Evolutionary conservation across 179 eudicot genomes (phyloP), one percentile per base, ranked within the genome.

Genomic region (Sideroxylon spinosum): DNA sequence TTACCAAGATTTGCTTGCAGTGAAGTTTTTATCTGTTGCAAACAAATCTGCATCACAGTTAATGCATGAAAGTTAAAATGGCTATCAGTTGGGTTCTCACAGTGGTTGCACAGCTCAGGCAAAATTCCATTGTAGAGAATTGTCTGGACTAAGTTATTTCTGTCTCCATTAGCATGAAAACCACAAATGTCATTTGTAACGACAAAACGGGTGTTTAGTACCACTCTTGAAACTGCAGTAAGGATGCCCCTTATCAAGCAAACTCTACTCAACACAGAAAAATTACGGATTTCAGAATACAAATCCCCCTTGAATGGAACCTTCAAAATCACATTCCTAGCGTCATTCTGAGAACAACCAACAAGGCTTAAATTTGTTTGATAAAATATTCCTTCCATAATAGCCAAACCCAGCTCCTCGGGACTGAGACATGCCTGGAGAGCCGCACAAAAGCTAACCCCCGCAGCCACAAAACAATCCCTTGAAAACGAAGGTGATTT

Each of bases 21-120:
- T 61, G 88, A 90, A 23, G 98, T 94, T 86, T 93, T 95, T 37
- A 93, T 90, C 95, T 95, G 99, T 80, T 95, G 99, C 84, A 95
- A 83, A 84, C 99, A 95, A 53, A 95, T 95, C 81, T 95, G 98
- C 90, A 92, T 81, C 81, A 95, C 99, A 5, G 99, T 95, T 78
- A 93, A 83, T 59, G 96, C 87, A 83, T 95, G 99, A 79, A 95
- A 95, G 81, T 93, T 95, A 67, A 91, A 93, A 85, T 95, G 99
- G 85, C 97, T 91, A 84, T 95, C 99, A 71, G 71, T 86, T 22
- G 98, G 99, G 71, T 92, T 95, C 88, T 95, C 99, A 83, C 95
- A 91, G 65, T 86, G 90, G 61, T 76, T 81, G 76, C 99, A 95
- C 68, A 95, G 86, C 85, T 92, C 97, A 17, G 95, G 99, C 82